Percentiles rank a stretch among this genome's conserved stretches.
phyloP scores from a whole-genome alignment of 306 rosid genomes.

The Fragaria nilgerrensis region DNA sequence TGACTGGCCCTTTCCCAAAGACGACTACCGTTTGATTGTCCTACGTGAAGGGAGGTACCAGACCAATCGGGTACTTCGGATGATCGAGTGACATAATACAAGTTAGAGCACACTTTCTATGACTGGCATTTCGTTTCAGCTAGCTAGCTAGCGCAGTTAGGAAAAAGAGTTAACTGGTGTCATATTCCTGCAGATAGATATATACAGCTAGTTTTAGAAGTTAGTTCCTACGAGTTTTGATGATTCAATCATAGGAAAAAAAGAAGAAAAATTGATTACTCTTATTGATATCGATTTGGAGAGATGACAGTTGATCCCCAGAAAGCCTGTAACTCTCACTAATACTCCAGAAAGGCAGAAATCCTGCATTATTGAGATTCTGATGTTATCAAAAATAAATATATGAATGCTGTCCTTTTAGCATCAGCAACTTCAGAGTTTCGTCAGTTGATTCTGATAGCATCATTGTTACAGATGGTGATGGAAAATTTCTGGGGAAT shows the following conservation, averaged over 20 bases:
- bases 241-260: conserved; percentile 43
- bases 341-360: conserved; percentile 14
- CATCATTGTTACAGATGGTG: conserved; percentile 54
- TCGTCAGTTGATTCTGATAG: conserved; percentile 39
- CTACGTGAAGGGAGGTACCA: neutral
- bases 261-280: conserved; percentile 19
- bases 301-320: conserved; percentile 47
- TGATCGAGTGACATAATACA: conserved; percentile 7
- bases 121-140: conserved; percentile 16
- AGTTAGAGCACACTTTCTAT: conserved; percentile 5
- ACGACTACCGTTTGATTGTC: neutral
- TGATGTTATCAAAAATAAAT: conserved; percentile 2
- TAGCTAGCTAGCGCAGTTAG: neutral
- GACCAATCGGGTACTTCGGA: conserved; percentile 2
- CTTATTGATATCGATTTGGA: conserved; percentile 41
- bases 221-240: conserved; percentile 31
- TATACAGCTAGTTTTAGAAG: conserved; percentile 31
- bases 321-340: conserved; percentile 12
- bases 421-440: conserved; percentile 49
- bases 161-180: conserved; percentile 12
- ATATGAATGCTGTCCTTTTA: conserved; percentile 43
- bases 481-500: conserved; percentile 36
- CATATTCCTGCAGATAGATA: neutral
- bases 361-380: conserved; percentile 24
- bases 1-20: conserved; percentile 14